Evolutionary conservation across 2,329 filamentous ascomycete species (phyloP).

Genomic region (Scedosporium dehoogii): DNA sequence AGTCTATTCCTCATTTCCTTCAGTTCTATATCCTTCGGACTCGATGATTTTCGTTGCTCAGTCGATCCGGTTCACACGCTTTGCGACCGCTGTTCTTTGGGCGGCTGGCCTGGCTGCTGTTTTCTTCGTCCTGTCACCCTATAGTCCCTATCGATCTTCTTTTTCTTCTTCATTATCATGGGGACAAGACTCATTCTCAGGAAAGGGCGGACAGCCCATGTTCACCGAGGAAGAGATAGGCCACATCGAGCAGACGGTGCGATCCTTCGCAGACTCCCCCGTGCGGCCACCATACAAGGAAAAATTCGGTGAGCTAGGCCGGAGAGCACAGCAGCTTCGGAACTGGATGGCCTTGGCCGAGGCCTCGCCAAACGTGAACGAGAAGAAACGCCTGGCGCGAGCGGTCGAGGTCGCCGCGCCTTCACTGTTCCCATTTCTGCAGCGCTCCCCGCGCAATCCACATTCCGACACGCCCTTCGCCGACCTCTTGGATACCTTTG

Average conservation of each 20-base stretch:
- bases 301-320: slow-evolving; percentile 22
- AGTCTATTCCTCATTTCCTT: background rate
- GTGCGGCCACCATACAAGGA: slow-evolving; percentile 19
- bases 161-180: background rate
- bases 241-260: slow-evolving; percentile 5
- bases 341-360: slow-evolving; percentile 12
- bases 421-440: slow-evolving; percentile 18
- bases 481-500: slow-evolving; percentile 12
- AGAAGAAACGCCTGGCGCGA: background rate
- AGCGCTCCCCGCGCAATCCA: slow-evolving; percentile 2
- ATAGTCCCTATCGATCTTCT: background rate
- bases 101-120: background rate
- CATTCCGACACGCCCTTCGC: slow-evolving; percentile 10
- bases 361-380: slow-evolving; percentile 4
- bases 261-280: slow-evolving; percentile 19
- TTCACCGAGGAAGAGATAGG: background rate
- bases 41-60: background rate
- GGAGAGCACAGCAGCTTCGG: slow-evolving; percentile 15
- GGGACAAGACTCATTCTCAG: background rate
- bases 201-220: background rate
- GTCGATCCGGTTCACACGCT: background rate
- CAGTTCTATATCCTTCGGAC: background rate
- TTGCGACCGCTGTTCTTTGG: background rate
- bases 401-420: slow-evolving; percentile 11
- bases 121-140: background rate